phyloP scores from a whole-genome alignment of 2,329 filamentous ascomycete species.

The Penicillium freii region DNA sequence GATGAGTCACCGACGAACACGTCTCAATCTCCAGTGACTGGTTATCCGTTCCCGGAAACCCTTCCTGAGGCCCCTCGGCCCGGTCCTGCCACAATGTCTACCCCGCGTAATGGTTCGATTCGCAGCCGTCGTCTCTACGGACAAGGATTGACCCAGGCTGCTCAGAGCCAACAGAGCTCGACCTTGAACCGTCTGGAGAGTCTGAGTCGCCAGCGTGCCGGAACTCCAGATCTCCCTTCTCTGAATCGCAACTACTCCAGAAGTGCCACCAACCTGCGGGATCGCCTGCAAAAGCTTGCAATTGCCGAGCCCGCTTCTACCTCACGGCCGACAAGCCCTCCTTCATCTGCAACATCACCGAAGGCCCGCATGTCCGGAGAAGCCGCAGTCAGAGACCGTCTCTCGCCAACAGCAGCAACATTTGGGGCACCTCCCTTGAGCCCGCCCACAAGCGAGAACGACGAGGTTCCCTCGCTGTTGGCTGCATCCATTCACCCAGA shows the following conservation, averaged over 20 bases:
- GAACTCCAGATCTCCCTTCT: constrained; percentile 52
- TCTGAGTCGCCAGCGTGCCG: constrained; percentile 63
- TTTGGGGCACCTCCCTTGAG: constrained; percentile 58
- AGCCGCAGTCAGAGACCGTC: constrained; percentile 29
- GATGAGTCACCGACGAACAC: constrained; percentile 61
- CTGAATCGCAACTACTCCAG: constrained; percentile 46
- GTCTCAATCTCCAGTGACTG: constrained; percentile 25
- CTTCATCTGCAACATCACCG: constrained; percentile 40
- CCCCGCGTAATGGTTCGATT: constrained; percentile 63
- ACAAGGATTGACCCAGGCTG: constrained; percentile 73
- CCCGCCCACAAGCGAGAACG: constrained; percentile 68
- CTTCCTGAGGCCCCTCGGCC: constrained; percentile 25
- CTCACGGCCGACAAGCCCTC: constrained; percentile 42
- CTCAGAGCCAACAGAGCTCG: constrained; percentile 76
- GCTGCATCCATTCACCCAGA: constrained; percentile 65
- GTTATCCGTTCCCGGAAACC: constrained; percentile 19
- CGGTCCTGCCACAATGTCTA: constrained; percentile 27
- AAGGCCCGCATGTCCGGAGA: constrained; percentile 40
- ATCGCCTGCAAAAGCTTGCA: constrained; percentile 42
- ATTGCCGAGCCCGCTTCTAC: constrained; percentile 24
- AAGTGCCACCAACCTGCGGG: constrained; percentile 68
- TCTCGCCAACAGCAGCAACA: constrained; percentile 30
- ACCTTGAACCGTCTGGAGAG: constrained; percentile 78
- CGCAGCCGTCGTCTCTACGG: constrained; percentile 79
- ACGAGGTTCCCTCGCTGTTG: constrained; percentile 65